Base-by-base conservation (phyloP, 2,329 filamentous ascomycete species). In the Zymoseptoria tritici region DNA sequence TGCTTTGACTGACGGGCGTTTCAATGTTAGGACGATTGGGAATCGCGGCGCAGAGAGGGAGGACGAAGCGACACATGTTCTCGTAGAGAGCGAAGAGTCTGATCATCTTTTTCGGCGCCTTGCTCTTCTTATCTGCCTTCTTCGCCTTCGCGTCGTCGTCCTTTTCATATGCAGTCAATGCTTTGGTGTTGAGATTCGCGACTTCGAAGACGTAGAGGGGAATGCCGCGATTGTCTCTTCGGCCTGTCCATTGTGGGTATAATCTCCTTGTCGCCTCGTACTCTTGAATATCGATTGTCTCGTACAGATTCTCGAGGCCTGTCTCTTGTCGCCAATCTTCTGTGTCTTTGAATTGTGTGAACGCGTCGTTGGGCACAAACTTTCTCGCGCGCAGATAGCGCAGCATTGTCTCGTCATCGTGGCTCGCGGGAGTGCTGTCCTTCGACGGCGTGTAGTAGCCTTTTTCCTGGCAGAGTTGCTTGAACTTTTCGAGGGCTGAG, bases 181-280 rank as follows among this genome's bases (percentile, higher is more conserved):
- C 88, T 78, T 96, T 95, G 72, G 82, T 83, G 77, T 95, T 89
- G 68, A 97, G 83, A 60, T 89, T 85, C 62, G 84, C 84, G 73
- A 97, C 90, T 76, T 95, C 90, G 76, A 89, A 97, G 62, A 97
- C 84, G 75, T 94, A 97, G 67, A 97, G 82, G 7, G 93, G 93
- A 63, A 96, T 96, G 66, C 93, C 93, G 67, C 91, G 88, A 67
- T 85, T 88, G 76, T 97, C 93, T 67, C 92, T 85, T 65, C 91
- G 88, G 58, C 93, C 93, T 20, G 90, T 95, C 89, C 91, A 97
- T 84, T 96, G 91, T 22, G 92, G 91, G 72, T 96, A 96, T 79
- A 97, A 80, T 66, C 85, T 81, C 59, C 88, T 82, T 62, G 89
- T 88, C 70, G 88, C 81, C 75, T 96, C 91, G 72, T 92, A 97